Percentiles rank a stretch among this genome's conserved stretches.
These are phyloP conservation scores for Mycena metata DNA, from an alignment of 768 basidiomycete genomes.

Conservation along the genomic window DNA sequence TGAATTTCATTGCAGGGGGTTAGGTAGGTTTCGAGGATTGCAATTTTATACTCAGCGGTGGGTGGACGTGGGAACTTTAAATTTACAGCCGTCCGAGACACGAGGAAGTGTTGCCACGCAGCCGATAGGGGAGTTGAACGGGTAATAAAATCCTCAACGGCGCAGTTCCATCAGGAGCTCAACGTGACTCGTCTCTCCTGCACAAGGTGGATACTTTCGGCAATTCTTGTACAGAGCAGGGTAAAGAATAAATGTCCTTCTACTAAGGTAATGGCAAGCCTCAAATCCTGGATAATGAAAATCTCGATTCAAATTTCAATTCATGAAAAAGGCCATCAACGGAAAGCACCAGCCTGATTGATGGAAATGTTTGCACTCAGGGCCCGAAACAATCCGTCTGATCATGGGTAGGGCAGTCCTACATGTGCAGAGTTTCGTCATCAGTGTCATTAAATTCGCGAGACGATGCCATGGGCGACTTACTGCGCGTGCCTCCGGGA, in stretches of 20 bases:
- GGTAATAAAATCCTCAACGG: background rate
- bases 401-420: conserved; percentile 15
- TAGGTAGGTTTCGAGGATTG: too few species aligned
- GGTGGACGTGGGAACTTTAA: too few species aligned
- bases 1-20: too few species aligned
- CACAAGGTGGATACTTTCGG: background rate
- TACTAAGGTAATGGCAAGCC: background rate
- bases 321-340: background rate
- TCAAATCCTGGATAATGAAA: background rate
- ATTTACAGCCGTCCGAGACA: too few species aligned
- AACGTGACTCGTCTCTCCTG: background rate
- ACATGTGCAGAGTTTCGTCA: conserved; percentile 6
- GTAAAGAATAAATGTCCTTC: background rate
- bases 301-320: conserved; percentile 5
- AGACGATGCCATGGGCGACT: conserved; percentile 1
- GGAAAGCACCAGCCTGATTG: background rate
- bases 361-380: conserved; percentile 12
- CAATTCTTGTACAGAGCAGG: background rate
- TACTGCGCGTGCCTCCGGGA: conserved; percentile 12
- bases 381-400: conserved; percentile 14
- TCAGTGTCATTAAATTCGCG: conserved; percentile 3
- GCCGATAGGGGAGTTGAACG: background rate
- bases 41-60: too few species aligned
- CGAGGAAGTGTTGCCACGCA: too few species aligned
- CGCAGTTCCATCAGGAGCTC: background rate